phyloP scores from a whole-genome alignment of 2,329 filamentous ascomycete genomes.

The Ascochyta rabiei region DNA sequence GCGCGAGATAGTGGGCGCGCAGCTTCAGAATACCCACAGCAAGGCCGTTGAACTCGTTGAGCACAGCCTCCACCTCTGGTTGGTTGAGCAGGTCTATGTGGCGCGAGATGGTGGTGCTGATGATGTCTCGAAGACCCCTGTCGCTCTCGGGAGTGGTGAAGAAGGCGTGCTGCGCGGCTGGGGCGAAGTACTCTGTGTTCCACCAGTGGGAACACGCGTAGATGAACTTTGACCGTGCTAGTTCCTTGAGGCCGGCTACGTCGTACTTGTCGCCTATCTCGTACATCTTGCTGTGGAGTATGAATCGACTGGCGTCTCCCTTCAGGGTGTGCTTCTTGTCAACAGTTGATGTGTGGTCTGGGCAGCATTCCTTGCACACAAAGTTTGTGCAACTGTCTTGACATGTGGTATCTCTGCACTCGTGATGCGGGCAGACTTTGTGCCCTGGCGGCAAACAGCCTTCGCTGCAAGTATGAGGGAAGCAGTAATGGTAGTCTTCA shows the following conservation, averaged over 20 bases:
- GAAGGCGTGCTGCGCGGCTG: constrained; percentile 33
- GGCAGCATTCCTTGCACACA: too few relatives aligned
- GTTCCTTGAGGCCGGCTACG: constrained; percentile 2
- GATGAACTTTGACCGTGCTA: constrained; percentile 3
- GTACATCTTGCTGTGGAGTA: constrained; percentile 2
- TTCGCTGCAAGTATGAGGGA: too few relatives aligned
- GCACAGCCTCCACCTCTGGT: constrained; percentile 7
- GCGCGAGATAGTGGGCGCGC: constrained; percentile 24
- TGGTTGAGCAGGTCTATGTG: constrained; percentile 22
- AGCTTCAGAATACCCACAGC: neutral
- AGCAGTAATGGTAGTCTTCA: too few relatives aligned
- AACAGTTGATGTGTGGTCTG: too few relatives aligned
- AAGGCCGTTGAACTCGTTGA: constrained; percentile 10
- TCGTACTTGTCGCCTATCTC: constrained; percentile 15
- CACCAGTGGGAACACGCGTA: constrained; percentile 15
- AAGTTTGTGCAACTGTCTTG: too few relatives aligned
- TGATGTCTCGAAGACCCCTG: constrained; percentile 38
- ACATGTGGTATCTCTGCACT: too few relatives aligned
- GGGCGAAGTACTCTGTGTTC: constrained; percentile 28
- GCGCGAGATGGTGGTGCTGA: constrained; percentile 30
- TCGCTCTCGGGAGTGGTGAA: constrained; percentile 33
- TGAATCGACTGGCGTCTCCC: too few relatives aligned
- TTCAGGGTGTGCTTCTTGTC: too few relatives aligned
- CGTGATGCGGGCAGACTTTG: too few relatives aligned
- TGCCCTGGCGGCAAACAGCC: too few relatives aligned